Percentiles rank a stretch among this genome's conserved stretches.
These are phyloP conservation scores for Waitea zeae DNA, from an alignment of 1,284 basidiomycete species.

Conservation along the genomic window DNA sequence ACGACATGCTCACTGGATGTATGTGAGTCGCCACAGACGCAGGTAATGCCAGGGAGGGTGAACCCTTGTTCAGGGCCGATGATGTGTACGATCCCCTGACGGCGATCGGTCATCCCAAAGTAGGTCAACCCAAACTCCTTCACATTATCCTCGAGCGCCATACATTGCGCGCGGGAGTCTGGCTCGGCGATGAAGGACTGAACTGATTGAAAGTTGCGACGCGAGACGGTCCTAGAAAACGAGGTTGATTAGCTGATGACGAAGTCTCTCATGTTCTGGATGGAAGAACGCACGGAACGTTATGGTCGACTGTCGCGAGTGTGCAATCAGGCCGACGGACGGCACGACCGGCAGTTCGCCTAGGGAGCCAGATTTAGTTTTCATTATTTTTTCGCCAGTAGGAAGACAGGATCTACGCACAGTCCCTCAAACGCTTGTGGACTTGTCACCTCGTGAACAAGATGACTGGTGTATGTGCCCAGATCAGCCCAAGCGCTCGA, in stretches of 20 bases:
- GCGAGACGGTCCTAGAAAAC: conserved; percentile 55
- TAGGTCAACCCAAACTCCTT: conserved; percentile 92
- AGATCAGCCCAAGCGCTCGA: not conserved
- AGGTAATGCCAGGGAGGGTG: conserved; percentile 89
- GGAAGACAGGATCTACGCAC: conserved; percentile 21
- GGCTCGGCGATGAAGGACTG: conserved; percentile 73
- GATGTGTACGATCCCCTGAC: conserved; percentile 91
- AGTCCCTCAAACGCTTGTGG: conserved; percentile 95
- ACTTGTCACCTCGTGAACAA: conserved; percentile 92
- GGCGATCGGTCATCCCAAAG: conserved; percentile 83
- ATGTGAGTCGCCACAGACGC: conserved; percentile 93
- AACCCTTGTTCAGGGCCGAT: conserved; percentile 97
- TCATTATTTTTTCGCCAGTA: not conserved
- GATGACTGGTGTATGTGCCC: conserved; percentile 60
- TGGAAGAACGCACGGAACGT: conserved; percentile 69
- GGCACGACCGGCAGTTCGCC: conserved; percentile 63
- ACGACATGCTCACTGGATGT: conserved; percentile 52
- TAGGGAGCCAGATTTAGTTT: conserved; percentile 14
- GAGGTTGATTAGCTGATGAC: not conserved
- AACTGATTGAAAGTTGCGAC: conserved; percentile 71
- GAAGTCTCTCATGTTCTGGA: not conserved
- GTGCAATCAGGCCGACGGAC: conserved; percentile 91
- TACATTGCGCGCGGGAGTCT: conserved; percentile 84
- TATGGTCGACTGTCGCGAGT: conserved; percentile 90
- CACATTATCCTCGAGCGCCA: conserved; percentile 86